Conservation (phyloP, 2,329 filamentous ascomycete genomes). For the Colletotrichum sp. region DNA sequence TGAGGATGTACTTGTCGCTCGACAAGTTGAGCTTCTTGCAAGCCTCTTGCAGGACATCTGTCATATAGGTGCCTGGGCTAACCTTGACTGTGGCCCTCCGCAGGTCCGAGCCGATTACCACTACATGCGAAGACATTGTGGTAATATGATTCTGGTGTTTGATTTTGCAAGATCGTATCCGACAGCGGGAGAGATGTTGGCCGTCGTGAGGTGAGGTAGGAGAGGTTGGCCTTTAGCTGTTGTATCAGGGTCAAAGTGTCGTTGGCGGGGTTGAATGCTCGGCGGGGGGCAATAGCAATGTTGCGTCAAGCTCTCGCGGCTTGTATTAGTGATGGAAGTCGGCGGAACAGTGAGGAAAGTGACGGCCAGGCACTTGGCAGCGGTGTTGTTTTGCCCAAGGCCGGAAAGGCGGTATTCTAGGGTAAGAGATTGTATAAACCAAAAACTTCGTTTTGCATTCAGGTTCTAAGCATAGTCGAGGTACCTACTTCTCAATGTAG, state of each 20-base stretch:
- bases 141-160: not conserved
- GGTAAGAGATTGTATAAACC: not conserved
- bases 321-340: slow-evolving; percentile 6
- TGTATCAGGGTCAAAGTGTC: not conserved
- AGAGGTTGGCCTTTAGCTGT: not conserved
- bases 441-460: not conserved
- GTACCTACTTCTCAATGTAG: not conserved
- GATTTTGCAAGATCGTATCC: not conserved
- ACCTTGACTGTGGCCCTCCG: slow-evolving; percentile 84
- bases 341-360: not conserved
- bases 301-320: not conserved
- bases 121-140: slow-evolving; percentile 84
- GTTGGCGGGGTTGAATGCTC: slow-evolving; percentile 15
- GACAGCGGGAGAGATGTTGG: too few species aligned
- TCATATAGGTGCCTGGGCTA: slow-evolving; percentile 78
- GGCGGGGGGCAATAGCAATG: slow-evolving; percentile 4
- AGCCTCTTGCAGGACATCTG: slow-evolving; percentile 86
- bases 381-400: not conserved
- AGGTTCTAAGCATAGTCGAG: not conserved
- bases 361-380: not conserved
- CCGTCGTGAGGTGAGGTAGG: too few species aligned
- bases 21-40: slow-evolving; percentile 81
- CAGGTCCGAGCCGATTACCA: slow-evolving; percentile 82
- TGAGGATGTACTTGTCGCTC: slow-evolving; percentile 78
- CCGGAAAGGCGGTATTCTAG: not conserved